These are phyloP conservation scores for Grosmannia penicillata DNA, from an alignment of 2,329 filamentous ascomycete genomes.

Conservation along the genomic window DNA sequence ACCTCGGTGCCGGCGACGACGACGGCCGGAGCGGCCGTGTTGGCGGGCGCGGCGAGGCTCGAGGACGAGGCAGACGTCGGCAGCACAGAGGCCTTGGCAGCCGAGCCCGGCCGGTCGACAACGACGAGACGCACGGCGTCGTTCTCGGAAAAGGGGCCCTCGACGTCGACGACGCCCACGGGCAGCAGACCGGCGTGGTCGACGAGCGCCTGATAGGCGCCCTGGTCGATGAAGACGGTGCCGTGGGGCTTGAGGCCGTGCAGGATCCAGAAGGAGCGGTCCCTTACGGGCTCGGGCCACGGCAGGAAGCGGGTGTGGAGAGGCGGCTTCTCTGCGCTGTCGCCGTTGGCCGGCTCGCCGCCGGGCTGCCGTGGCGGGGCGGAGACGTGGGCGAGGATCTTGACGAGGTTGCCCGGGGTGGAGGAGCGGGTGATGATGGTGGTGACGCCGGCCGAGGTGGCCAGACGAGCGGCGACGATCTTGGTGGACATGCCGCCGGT, in stretches of 20 bases:
- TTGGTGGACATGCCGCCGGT: constrained; percentile 98
- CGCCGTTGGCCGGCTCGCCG: constrained; percentile 1
- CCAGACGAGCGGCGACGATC: constrained; percentile 81
- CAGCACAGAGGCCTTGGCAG: constrained; percentile 73
- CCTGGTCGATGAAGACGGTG: constrained; percentile 83
- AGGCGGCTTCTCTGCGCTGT: constrained; percentile 31
- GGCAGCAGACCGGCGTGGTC: constrained; percentile 80
- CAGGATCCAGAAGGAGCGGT: constrained; percentile 93
- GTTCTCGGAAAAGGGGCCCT: constrained; percentile 78
- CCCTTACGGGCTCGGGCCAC: constrained; percentile 68
- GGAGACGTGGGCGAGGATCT: constrained; percentile 64
- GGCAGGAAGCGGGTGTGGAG: constrained; percentile 90
- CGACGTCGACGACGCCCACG: constrained; percentile 80
- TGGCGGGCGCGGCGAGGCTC: constrained; percentile 77
- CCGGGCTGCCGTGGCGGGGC: constrained; percentile 6
- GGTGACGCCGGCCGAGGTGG: constrained; percentile 86
- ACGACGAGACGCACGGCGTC: constrained; percentile 82
- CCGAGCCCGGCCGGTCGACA: constrained; percentile 56
- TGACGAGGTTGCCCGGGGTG: constrained; percentile 81
- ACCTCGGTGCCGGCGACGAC: constrained; percentile 61
- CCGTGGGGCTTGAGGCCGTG: constrained; percentile 85
- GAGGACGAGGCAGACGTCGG: constrained; percentile 75
- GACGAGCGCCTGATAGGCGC: constrained; percentile 64
- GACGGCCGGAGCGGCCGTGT: constrained; percentile 67
- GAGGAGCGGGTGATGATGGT: constrained; percentile 90